Base-by-base conservation (phyloP, 2,329 filamentous ascomycete species). In the Epichloe brachyelytri region DNA sequence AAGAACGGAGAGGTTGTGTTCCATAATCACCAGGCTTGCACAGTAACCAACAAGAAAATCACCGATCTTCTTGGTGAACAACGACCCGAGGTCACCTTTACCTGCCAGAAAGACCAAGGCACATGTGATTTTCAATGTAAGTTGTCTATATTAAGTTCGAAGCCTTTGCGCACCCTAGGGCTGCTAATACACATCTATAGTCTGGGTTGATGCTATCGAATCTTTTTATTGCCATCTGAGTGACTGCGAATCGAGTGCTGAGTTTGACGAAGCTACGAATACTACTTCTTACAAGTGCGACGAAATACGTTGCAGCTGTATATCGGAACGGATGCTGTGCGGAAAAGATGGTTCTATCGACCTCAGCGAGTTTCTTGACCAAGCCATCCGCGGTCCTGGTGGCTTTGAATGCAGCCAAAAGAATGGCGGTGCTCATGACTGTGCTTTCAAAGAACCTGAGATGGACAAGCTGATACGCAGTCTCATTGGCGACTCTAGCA, bases 1-100 rank as follows among this genome's bases (percentile, higher is more conserved):
- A 85, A 87, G 62, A 84, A 91, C 58, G 91, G 91, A 44, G 81
- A 95, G 58, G 84, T 94, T 11, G 84, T 97, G 56, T 89, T 93
- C 60, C 82, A 94, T 69, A 98, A 97, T 72, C 91, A 89, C 70
- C 94, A 98, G 70, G 93, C 95, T 72, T 98, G 93, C 70, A 88
- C 94, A 67, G 93, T 98, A 57, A 97, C 90, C 51, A 98, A 98
- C 71, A 80, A 82, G 67, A 93, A 95, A 73, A 98, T 98, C 62
- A 75, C 91, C 51, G 82, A 90, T 55, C 82, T 91, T 63, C 77
- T 98, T 46, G 86, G 89, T 60, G 83, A 85, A 43, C 80, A 89
- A 68, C 85, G 87, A 53, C 90, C 93, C 0, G 86, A 98, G 67
- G 93, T 94, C 22, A 98, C 93, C 1, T 98, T 98, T 64, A 88